Evolutionary conservation across 73 alveolate genomes (phyloP).

Genomic region (Tetrahymena borealis): DNA sequence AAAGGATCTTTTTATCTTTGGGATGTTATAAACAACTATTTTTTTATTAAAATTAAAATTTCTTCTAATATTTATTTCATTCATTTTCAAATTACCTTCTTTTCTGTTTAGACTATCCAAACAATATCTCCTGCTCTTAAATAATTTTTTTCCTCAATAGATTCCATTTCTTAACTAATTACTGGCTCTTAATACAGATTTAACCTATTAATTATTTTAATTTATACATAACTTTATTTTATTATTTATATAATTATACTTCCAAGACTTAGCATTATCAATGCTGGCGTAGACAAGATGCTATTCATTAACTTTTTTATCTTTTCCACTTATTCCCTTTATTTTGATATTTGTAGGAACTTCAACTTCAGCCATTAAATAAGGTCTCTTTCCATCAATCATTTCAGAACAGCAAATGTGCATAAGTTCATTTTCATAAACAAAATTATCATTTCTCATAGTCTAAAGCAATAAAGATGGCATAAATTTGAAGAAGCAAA

Average conservation of each 20-base stretch:
- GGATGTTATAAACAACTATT: background rate
- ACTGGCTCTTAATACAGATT: background rate
- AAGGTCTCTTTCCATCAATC: conserved; percentile 39
- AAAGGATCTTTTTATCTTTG: background rate
- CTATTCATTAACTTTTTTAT: background rate
- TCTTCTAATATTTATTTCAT: too few relatives aligned
- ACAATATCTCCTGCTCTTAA: background rate
- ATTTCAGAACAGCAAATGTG: conserved; percentile 30
- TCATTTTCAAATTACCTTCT: background rate
- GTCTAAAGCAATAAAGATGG: conserved; percentile 27
- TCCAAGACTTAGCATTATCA: background rate
- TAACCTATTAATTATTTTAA: background rate
- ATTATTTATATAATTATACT: background rate
- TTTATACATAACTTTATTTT: background rate
- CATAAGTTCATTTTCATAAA: conserved; percentile 36
- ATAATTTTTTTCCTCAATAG: background rate
- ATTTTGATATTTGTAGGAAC: background rate
- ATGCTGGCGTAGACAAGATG: background rate
- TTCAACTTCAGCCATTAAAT: conserved; percentile 3
- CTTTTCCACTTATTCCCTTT: background rate
- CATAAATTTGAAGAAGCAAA: conserved; percentile 33
- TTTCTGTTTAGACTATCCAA: background rate
- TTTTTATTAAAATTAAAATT: background rate
- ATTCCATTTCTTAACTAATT: background rate
- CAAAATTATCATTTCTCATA: conserved; percentile 41